phyloP scores from a whole-genome alignment of 257 asterid genomes.

The Nicotiana noctiflora region DNA sequence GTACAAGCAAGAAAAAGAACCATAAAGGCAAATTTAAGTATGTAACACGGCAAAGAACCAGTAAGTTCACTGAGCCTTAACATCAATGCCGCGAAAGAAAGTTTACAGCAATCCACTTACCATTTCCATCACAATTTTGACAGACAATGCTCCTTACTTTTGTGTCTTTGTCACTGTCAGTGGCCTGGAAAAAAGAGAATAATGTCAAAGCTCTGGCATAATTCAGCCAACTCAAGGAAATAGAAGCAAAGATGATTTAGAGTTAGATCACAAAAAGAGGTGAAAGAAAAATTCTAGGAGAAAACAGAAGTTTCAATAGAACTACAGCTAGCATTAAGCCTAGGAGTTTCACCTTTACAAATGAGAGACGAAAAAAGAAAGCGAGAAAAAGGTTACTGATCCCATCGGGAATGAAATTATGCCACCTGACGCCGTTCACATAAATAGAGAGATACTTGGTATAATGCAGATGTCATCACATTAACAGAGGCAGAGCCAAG shows the following conservation, averaged over 20 bases:
- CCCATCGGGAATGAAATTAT: not conserved
- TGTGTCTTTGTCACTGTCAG: slow-evolving; percentile 11
- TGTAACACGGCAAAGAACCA: not conserved
- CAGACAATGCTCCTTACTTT: slow-evolving; percentile 27
- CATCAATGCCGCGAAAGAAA: not conserved
- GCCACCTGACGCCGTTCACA: not conserved
- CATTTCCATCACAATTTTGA: slow-evolving; percentile 33
- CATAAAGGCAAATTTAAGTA: not conserved
- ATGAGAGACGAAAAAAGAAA: not conserved
- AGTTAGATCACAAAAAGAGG: not conserved
- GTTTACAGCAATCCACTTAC: slow-evolving; percentile 9
- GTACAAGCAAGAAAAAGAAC: not conserved
- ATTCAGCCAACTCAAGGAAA: not conserved
- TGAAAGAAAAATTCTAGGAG: not conserved
- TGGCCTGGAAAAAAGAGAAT: slow-evolving; percentile 18
- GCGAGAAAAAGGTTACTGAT: not conserved
- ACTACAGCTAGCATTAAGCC: not conserved
- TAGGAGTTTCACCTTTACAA: not conserved
- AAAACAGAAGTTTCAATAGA: not conserved
- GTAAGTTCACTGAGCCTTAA: too few relatives aligned
- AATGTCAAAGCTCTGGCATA: not conserved
- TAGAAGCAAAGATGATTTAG: not conserved
- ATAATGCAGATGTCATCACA: not conserved
- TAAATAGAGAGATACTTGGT: not conserved
- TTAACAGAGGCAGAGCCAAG: too few relatives aligned